phyloP scores from a whole-genome alignment of 148 eudicot species.

The Persicaria maculosa region DNA sequence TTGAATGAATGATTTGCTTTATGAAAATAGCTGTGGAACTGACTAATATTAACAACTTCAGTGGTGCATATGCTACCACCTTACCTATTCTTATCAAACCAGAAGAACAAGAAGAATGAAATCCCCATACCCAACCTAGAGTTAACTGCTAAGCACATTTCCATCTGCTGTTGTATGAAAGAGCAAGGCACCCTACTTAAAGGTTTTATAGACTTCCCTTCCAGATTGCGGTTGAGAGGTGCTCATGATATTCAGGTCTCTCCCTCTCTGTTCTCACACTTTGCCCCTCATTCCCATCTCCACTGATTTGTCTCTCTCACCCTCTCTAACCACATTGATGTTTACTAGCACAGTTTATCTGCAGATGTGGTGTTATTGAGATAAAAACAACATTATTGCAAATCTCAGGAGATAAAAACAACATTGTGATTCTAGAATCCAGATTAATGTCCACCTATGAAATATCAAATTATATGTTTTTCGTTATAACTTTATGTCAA shows the following conservation, averaged over 20 bases:
- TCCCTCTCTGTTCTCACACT: conserved; percentile 12
- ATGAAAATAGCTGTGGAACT: neutral
- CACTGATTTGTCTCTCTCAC: neutral
- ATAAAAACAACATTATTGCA: neutral
- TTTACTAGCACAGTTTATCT: neutral
- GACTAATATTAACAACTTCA: neutral
- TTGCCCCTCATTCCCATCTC: conserved; percentile 11
- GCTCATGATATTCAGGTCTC: conserved; percentile 34
- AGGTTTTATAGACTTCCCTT: conserved; percentile 23
- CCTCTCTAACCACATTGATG: conserved; percentile 1
- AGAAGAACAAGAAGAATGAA: conserved; percentile 31
- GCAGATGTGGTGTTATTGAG: neutral
- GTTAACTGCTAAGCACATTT: conserved; percentile 26
- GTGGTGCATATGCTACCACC: conserved; percentile 17
- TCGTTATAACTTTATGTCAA: neutral
- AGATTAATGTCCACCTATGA: neutral
- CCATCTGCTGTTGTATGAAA: conserved; percentile 30
- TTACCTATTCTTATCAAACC: conserved; percentile 26
- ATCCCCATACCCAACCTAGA: conserved; percentile 27
- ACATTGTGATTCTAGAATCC: neutral
- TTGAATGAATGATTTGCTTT: neutral
- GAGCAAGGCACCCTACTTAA: conserved; percentile 34
- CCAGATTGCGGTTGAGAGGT: conserved; percentile 37
- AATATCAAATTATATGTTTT: neutral
- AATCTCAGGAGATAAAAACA: too few relatives aligned